Evolutionary conservation across 768 basidiomycete genomes (phyloP).

Genomic region (Lactarius hengduanensis): DNA sequence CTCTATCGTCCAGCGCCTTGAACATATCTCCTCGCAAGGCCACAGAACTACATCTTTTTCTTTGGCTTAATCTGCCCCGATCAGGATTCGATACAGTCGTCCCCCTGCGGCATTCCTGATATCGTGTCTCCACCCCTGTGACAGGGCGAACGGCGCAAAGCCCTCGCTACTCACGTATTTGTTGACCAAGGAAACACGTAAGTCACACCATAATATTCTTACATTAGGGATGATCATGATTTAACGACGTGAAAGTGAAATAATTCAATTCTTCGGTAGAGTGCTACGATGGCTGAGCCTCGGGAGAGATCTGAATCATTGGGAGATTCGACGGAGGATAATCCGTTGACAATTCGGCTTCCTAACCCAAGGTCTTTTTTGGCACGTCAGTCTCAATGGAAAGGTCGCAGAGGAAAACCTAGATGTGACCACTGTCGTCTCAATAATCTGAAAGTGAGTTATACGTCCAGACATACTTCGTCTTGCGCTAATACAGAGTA

Average conservation of each 20-base stretch:
- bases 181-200: constrained; percentile 17
- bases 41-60: neutral
- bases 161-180: constrained; percentile 4
- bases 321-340: constrained; percentile 37
- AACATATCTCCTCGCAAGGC: constrained; percentile 14
- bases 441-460: constrained; percentile 67
- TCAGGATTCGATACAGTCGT: constrained; percentile 17
- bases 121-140: constrained; percentile 15
- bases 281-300: constrained; percentile 24
- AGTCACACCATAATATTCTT: constrained; percentile 3
- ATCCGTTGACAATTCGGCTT: constrained; percentile 58
- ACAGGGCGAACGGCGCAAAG: constrained; percentile 15
- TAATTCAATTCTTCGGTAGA: constrained; percentile 11
- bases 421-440: constrained; percentile 71
- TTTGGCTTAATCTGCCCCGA: constrained; percentile 18
- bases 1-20: constrained; percentile 22
- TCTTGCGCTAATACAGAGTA: constrained; percentile 33
- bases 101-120: constrained; percentile 10
- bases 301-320: constrained; percentile 36
- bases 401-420: constrained; percentile 71
- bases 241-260: constrained; percentile 7
- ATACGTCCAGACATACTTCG: constrained; percentile 14
- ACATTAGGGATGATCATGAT: neutral
- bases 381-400: constrained; percentile 72
- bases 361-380: constrained; percentile 66